Evolutionary conservation across 2,329 filamentous ascomycete genomes (phyloP).

Genomic region (Colletotrichum sp.): DNA sequence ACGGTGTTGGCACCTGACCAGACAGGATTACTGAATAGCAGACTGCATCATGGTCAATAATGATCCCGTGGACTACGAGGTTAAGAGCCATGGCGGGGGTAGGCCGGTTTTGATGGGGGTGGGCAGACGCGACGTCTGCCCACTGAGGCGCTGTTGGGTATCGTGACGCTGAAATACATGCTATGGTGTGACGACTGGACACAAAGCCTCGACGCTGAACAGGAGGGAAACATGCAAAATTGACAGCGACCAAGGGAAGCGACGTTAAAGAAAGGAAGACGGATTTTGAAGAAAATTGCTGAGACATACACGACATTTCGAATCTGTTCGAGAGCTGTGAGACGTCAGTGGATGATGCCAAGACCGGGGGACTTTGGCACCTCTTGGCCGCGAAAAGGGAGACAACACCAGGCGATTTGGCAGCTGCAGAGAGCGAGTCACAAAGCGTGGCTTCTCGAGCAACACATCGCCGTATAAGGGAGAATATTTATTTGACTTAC

Average conservation of each 20-base stretch:
- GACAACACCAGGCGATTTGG: background rate
- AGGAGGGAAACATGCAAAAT: background rate
- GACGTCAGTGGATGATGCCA: conserved; percentile 40
- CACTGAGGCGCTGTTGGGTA: conserved; percentile 9
- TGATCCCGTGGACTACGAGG: background rate
- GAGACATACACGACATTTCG: conserved; percentile 55
- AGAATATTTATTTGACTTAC: conserved; percentile 32
- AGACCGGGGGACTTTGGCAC: conserved; percentile 32
- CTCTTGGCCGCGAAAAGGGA: conserved; percentile 28
- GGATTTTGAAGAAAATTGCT: background rate
- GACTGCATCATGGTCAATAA: conserved; percentile 38
- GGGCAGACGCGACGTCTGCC: background rate
- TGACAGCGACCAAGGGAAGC: background rate
- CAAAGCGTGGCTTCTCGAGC: background rate
- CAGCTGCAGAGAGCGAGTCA: background rate
- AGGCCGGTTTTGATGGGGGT: background rate
- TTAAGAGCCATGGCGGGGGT: conserved; percentile 3
- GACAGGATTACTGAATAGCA: conserved; percentile 65
- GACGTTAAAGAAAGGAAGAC: background rate
- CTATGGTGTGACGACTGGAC: background rate
- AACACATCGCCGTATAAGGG: background rate
- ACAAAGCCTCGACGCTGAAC: background rate
- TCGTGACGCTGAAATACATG: background rate
- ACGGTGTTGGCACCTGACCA: conserved; percentile 55
- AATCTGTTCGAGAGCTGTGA: conserved; percentile 53